Evolutionary conservation across 2,329 filamentous ascomycete species (phyloP), one percentile per base, ranked within the genome.

Genomic region (Chalaropsis ovoidea): DNA sequence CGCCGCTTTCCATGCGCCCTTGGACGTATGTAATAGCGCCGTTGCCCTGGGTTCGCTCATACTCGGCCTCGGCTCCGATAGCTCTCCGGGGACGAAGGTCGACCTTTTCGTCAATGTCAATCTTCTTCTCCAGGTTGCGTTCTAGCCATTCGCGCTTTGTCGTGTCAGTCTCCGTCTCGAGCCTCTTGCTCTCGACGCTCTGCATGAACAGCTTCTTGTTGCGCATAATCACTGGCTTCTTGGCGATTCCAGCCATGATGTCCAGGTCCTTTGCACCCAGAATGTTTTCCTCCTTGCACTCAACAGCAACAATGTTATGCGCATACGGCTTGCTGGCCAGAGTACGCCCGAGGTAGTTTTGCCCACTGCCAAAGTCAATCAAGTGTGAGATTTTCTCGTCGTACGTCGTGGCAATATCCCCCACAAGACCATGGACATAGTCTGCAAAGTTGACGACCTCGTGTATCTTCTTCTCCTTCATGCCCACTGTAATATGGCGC

Each of bases 401-500:
- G 52, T 86, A 81, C 1, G 82, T 77, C 6, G 62, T 49, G 2
- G 82, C 80, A 27, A 96, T 81, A 35, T 82, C 80, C 64, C 76
- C 75, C 0, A 82, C 79, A 10, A 87, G 76, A 2, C 76, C 72
- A 62, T 90, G 82, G 63, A 97, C 83, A 71, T 93, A 97, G 69
- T 83, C 82, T n/a, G 93, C 88, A 72, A 97, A 96, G 72, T 94
- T 86, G 67, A 86, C 83, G 41, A 97, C 94, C 77, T 99, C 94
- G 72, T 99, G 94, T 0, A 90, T 81, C 76, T 99, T 99, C 75
- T 99, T 99, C 19, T 88, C 84, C 69, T 90, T 95, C 94, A 99
- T 99, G 3, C 94, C 94, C 15, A 95, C 82, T 0, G 89, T 83
- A 17, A 96, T 83, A 70, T 87, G 82, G 61, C 84, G 82, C 1